Base-by-base conservation (phyloP, 768 basidiomycete genomes). In the Gelatoporia subvermispora region DNA sequence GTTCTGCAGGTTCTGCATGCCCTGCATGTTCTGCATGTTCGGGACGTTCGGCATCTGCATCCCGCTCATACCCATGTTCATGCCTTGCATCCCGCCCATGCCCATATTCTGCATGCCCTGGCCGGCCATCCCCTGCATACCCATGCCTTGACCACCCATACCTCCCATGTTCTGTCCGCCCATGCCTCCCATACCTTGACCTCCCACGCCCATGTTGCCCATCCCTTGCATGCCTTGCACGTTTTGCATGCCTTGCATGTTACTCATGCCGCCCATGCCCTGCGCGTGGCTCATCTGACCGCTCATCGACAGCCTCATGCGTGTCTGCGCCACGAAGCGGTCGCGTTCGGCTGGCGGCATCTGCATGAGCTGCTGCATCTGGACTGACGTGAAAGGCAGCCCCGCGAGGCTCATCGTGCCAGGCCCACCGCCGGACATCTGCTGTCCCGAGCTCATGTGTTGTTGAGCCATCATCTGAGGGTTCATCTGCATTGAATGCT, bases 281-380 rank as follows among this genome's bases (percentile, higher is more conserved):
- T 45, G 44, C 46, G 43, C 45, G 49, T 47, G 50, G 47, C 45
- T 37, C 43, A 48, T 48, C 44, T 52, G 46, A 20, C 57, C 57
- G 47, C 68, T 68, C 22, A 61, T 60, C 42, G 65, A 64, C 37
- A 65, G 49, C 44, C 52, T 51, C 18, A 46, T 50, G 5, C 28
- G 28, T 31, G 28, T 13, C 48, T 51, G 51, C 15, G 17, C 24
- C 5, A 47, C 21, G 22, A 24, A 16, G 7, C 36, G 36, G 10
- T 47, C 46, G 23, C 66, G 62, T 20, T 68, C 66, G 11, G 58
- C 62, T 1, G 58, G 61, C 17, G 57, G 42, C 58, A 67, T 53
- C 24, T 68, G 66, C 13, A 55, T 25, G 25, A 62, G 61, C 34
- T 66, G 66, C 24, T 59, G 57, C 22, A 57, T 50, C 42, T 59